Evolutionary conservation across 345 rosid species (phyloP).

Genomic region (Pugionium cornutum): DNA sequence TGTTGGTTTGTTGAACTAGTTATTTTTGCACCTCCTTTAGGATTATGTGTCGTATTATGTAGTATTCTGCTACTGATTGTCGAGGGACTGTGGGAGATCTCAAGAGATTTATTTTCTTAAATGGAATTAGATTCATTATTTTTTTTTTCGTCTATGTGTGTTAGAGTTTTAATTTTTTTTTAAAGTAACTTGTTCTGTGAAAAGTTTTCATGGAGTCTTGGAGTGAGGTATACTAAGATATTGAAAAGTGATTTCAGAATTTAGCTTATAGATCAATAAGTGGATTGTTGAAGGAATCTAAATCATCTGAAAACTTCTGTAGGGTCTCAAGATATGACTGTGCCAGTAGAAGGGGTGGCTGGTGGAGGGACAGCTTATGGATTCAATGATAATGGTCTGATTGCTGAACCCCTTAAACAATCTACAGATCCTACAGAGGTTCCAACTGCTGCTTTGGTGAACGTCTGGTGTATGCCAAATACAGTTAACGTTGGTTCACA

Average conservation of each 20-base stretch:
- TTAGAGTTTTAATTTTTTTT: too few species aligned
- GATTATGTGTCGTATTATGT: too few species aligned
- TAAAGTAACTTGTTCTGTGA: too few species aligned
- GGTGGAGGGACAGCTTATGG: constrained; percentile 99
- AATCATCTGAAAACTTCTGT: background rate
- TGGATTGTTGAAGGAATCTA: constrained; percentile 9
- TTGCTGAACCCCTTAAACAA: constrained; percentile 47
- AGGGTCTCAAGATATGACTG: constrained; percentile 33
- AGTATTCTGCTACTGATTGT: too few species aligned
- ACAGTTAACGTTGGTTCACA: constrained; percentile 77
- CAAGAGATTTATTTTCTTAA: too few species aligned
- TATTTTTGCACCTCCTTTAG: too few species aligned
- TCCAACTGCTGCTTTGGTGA: constrained; percentile 71
- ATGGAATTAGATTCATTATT: too few species aligned
- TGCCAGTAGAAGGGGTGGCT: constrained; percentile 94
- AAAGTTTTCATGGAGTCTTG: too few species aligned
- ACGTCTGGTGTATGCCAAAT: constrained; percentile 89
- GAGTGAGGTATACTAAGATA: background rate
- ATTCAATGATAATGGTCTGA: constrained; percentile 64
- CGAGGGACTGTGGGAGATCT: too few species aligned
- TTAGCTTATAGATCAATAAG: background rate
- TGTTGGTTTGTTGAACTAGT: too few species aligned
- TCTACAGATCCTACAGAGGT: constrained; percentile 62
- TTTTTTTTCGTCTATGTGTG: too few species aligned
- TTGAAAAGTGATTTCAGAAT: background rate